phyloP scores from a whole-genome alignment of 345 rosid genomes.

The Bruguiera gymnorhiza region DNA sequence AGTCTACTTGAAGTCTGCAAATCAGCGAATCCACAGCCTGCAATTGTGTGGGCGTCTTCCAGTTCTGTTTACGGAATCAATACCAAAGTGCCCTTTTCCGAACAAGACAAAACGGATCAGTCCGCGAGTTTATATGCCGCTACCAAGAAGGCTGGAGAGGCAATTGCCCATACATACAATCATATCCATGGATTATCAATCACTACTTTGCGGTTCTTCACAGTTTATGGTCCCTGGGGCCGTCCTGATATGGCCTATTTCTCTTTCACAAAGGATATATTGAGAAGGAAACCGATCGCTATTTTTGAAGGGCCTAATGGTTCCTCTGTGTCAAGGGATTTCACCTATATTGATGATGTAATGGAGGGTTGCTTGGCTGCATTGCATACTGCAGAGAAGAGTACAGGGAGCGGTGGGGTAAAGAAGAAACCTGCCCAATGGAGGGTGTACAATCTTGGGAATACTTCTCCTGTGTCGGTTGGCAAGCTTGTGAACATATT shows the following conservation, averaged over 20 bases:
- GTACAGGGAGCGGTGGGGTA: conserved; percentile 88
- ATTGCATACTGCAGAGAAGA: conserved; percentile 85
- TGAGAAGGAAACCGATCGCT: conserved; percentile 59
- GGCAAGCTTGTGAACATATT: conserved; percentile 65
- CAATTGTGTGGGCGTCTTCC: conserved; percentile 86
- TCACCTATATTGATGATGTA: conserved; percentile 89
- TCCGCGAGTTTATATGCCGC: conserved; percentile 92
- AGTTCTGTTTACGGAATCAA: conserved; percentile 90
- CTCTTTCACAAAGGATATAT: conserved; percentile 74
- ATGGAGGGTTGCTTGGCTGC: conserved; percentile 85
- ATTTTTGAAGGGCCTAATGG: conserved; percentile 67
- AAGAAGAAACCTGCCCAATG: conserved; percentile 78
- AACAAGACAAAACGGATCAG: conserved; percentile 72
- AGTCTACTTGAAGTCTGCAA: conserved; percentile 75
- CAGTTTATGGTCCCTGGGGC: conserved; percentile 93
- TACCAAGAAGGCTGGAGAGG: conserved; percentile 88
- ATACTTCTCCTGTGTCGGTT: conserved; percentile 90
- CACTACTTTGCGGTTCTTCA: conserved; percentile 77
- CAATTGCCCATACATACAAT: conserved; percentile 83
- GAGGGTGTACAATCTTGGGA: conserved; percentile 87
- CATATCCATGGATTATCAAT: conserved; percentile 81
- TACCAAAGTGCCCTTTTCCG: conserved; percentile 77
- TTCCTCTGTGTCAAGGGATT: conserved; percentile 79
- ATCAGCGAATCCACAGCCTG: conserved; percentile 68
- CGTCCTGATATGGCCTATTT: conserved; percentile 94